phyloP scores from a whole-genome alignment of 768 basidiomycete genomes.

The Russula compacta region DNA sequence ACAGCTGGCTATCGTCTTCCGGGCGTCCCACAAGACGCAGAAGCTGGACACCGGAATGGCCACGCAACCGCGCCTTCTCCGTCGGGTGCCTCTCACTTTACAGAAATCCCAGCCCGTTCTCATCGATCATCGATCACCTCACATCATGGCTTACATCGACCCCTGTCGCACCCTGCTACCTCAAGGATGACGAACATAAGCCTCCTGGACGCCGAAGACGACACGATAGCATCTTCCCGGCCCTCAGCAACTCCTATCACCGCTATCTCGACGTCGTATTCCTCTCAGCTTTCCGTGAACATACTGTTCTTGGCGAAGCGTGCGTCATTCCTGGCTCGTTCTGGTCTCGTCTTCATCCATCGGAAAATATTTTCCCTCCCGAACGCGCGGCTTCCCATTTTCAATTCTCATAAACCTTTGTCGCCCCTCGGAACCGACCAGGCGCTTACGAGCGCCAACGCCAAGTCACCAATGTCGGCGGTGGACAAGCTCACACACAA shows the following conservation, averaged over 20 bases:
- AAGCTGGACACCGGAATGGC: background rate
- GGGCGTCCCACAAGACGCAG: background rate
- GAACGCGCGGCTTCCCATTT: background rate
- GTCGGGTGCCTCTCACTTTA: background rate
- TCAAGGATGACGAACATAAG: background rate
- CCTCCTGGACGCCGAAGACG: background rate
- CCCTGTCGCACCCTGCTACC: background rate
- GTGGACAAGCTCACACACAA: conserved; percentile 40
- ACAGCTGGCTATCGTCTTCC: too few relatives aligned
- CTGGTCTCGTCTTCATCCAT: background rate
- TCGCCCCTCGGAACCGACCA: background rate
- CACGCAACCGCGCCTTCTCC: background rate
- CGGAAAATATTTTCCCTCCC: background rate
- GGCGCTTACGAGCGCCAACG: background rate
- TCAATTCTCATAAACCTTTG: background rate
- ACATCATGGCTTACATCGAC: background rate
- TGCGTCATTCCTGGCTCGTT: background rate
- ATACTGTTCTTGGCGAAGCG: background rate
- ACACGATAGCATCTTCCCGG: background rate
- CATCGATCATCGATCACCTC: background rate
- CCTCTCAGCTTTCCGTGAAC: background rate
- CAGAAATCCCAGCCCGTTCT: background rate
- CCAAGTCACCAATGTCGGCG: background rate
- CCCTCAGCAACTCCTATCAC: background rate
- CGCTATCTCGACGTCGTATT: background rate